Base-by-base conservation (phyloP, 352 stramenopile species). In the Phytopythium boreale region DNA sequence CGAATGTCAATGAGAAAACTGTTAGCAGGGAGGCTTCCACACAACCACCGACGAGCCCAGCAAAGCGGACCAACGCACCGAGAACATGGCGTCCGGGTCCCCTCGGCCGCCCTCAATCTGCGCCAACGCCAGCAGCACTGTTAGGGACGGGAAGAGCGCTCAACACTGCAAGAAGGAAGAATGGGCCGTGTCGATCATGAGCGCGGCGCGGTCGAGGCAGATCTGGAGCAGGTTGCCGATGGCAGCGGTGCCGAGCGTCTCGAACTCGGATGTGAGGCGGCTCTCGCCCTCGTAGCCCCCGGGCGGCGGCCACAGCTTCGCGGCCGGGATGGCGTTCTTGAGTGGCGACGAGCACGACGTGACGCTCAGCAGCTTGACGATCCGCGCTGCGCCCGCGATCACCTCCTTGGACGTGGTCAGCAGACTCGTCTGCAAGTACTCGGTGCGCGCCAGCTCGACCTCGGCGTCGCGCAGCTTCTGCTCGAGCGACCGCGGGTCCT, bases 341-440 rank as follows among this genome's bases (percentile, higher is more conserved):
- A 88, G 75, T 20, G 87, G 82, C 44, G 70, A 74, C 0, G 68
- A 72, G 37, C 83, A 90, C 20, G 81, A 89, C 3, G 83, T 93
- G 60, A 92, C 82, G 5, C 84, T 84, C 47, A 90, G 64, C 20
- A 95, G 77, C 56, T 92, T 90, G 24, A 89, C 83, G 52, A 93
- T 79, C 36, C 84, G 74, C 20, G 81, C 79, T 0, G 80, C 79
- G 20, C 87, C 84, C 11, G 76, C 72, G 56, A 90, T 82, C 15
- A 93, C 75, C 51, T 95, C 84, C 53, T 95, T 93, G 2, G 84
- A 92, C 24, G 66, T 89, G 8, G 84, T 88, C 10, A 95, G 67
- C 11, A 92, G 61, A 34, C 66, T 77, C 19, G 77, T 77, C 52
- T 95, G 84, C 4, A 80, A 88, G 22, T 83, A 84, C 44, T 93